A percentile compares a stretch with the other conserved stretches of the same genome.
These are phyloP conservation scores for Ascosphaera pollenicola DNA, from an alignment of 2,329 filamentous ascomycete genomes.

Conservation along the genomic window DNA sequence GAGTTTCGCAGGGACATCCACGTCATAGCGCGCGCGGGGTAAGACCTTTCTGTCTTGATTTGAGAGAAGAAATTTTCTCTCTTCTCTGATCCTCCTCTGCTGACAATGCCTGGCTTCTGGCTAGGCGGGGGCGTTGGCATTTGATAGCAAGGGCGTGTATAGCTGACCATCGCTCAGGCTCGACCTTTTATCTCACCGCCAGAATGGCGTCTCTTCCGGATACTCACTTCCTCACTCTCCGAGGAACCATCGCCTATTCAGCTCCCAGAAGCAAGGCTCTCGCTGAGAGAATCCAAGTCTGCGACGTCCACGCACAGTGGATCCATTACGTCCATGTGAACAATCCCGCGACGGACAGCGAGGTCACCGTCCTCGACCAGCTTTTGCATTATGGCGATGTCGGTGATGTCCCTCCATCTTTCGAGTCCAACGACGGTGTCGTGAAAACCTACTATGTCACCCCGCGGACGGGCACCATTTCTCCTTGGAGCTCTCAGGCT, in stretches of 20 bases:
- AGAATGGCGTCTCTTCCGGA: no score
- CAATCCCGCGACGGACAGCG: conserved; percentile 22
- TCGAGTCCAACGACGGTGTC: conserved; percentile 24
- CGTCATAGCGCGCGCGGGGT: no score
- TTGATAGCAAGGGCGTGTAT: no score
- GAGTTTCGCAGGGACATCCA: no score
- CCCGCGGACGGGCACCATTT: conserved; percentile 62
- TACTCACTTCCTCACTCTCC: conserved; percentile 6
- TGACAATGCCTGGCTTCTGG: no score
- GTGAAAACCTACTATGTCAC: conserved; percentile 46
- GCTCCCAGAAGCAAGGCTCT: conserved; percentile 22
- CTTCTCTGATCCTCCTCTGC: no score
- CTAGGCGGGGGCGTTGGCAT: no score
- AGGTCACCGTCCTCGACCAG: conserved; percentile 32
- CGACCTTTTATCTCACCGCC: no score
- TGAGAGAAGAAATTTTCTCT: no score
- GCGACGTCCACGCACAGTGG: conserved; percentile 24
- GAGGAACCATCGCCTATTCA: conserved; percentile 23
- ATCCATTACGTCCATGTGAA: conserved; percentile 44
- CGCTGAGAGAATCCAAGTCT: conserved; percentile 19
- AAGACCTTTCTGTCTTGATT: no score
- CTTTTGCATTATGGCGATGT: conserved; percentile 39
- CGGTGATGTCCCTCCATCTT: conserved; percentile 20
- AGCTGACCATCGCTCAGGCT: no score
- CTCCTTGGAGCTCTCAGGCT: conserved; percentile 93